A percentile compares a stretch with the other conserved stretches of the same genome.
Evolutionary conservation across 2,329 filamentous ascomycete genomes (phyloP).

Genomic region (Curvularia sp.): DNA sequence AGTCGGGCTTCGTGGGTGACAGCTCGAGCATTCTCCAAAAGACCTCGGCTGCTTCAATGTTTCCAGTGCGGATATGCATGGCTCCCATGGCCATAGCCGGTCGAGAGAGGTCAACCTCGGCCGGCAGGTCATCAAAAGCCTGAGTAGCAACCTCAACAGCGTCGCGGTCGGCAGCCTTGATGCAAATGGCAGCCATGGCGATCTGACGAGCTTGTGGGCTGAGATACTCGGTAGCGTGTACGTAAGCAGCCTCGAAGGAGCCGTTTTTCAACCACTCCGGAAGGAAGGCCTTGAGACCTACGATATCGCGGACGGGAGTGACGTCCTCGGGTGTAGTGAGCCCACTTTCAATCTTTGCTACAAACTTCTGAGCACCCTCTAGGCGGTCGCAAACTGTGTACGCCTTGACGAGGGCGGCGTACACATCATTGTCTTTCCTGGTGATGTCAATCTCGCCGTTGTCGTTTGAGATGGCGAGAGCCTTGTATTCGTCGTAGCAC

Average conservation of each 20-base stretch:
- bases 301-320: conserved; percentile 70
- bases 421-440: conserved; percentile 82
- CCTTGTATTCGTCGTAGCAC: conserved; percentile 94
- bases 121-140: conserved; percentile 58
- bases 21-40: conserved; percentile 80
- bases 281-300: conserved; percentile 78
- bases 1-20: conserved; percentile 66
- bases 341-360: conserved; percentile 74
- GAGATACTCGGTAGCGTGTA: conserved; percentile 70
- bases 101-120: conserved; percentile 51
- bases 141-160: conserved; percentile 71
- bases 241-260: conserved; percentile 74
- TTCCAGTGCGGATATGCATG: conserved; percentile 81
- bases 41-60: conserved; percentile 76
- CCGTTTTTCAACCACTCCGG: conserved; percentile 75
- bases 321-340: conserved; percentile 60
- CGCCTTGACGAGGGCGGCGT: conserved; percentile 88
- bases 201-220: conserved; percentile 64
- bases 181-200: conserved; percentile 76
- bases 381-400: conserved; percentile 83
- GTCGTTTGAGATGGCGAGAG: conserved; percentile 84
- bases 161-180: conserved; percentile 79
- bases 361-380: conserved; percentile 83
- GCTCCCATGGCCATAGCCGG: conserved; percentile 84
- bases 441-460: conserved; percentile 71